These are phyloP conservation scores for Mycena rebaudengoi DNA, from an alignment of 768 basidiomycete genomes.

Conservation along the genomic window DNA sequence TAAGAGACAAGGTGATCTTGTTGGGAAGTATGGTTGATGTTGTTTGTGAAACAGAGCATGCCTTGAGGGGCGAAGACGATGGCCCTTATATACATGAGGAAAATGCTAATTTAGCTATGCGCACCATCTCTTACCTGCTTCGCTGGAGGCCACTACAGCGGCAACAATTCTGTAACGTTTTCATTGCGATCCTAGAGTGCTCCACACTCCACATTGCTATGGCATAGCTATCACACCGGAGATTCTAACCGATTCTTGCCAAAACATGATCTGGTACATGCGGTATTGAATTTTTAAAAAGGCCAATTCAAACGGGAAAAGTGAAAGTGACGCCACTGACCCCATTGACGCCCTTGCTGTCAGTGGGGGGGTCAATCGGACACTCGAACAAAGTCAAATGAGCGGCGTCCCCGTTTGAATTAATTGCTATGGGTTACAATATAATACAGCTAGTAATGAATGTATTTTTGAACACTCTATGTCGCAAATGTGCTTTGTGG, in stretches of 20 bases:
- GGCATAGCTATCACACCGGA: conserved; percentile 1
- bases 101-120: not conserved
- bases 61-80: not conserved
- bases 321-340: too few species aligned
- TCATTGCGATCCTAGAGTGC: not conserved
- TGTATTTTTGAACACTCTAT: too few species aligned
- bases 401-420: too few species aligned
- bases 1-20: not conserved
- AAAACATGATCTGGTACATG: conserved; percentile 1
- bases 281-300: not conserved
- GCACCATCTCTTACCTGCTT: not conserved
- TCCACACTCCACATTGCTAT: not conserved
- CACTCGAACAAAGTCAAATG: too few species aligned
- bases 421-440: too few species aligned
- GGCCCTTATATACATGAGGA: conserved; percentile 1
- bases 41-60: not conserved
- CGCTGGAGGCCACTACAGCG: conserved; percentile 2
- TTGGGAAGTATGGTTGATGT: conserved; percentile 5
- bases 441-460: too few species aligned
- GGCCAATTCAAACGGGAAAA: not conserved
- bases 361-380: too few species aligned
- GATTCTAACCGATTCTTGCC: not conserved
- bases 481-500: too few species aligned
- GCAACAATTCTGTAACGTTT: not conserved
- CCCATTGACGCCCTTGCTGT: too few species aligned